These are phyloP conservation scores for Lojkania enalia DNA, from an alignment of 2,329 filamentous ascomycete species.

Conservation along the genomic window DNA sequence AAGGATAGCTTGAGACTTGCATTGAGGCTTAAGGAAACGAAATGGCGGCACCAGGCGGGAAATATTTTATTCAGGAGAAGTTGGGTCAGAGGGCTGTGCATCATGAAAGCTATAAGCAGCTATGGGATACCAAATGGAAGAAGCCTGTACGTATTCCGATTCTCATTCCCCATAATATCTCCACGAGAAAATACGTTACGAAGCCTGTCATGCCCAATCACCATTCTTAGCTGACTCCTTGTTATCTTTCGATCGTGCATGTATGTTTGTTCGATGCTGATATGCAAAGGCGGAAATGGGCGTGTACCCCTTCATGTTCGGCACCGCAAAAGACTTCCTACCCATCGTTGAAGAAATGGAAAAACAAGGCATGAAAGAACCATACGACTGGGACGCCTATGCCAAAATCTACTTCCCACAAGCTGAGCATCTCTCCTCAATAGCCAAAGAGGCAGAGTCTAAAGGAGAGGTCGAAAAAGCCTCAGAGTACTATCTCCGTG, in stretches of 20 bases:
- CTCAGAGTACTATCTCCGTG: slow-evolving; percentile 62
- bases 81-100: slow-evolving; percentile 48
- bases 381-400: slow-evolving; percentile 64
- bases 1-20: too few relatives aligned
- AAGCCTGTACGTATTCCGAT: slow-evolving; percentile 55
- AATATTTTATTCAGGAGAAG: slow-evolving; percentile 54
- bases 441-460: slow-evolving; percentile 57
- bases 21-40: too few relatives aligned
- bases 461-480: slow-evolving; percentile 58
- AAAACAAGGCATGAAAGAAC: slow-evolving; percentile 64
- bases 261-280: background rate
- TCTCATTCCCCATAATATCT: too few relatives aligned
- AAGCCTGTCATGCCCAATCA: too few relatives aligned
- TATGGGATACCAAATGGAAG: slow-evolving; percentile 79
- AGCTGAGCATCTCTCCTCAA: slow-evolving; percentile 59
- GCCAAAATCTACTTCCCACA: slow-evolving; percentile 64
- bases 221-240: background rate
- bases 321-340: slow-evolving; percentile 67
- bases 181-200: too few relatives aligned
- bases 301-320: slow-evolving; percentile 77
- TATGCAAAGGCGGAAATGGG: slow-evolving; percentile 52
- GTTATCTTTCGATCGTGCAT: background rate
- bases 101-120: slow-evolving; percentile 51
- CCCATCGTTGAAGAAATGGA: slow-evolving; percentile 69
- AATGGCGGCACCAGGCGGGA: slow-evolving; percentile 48